Evolutionary conservation across 2,329 filamentous ascomycete species (phyloP).

Genomic region (Acarospora socialis): DNA sequence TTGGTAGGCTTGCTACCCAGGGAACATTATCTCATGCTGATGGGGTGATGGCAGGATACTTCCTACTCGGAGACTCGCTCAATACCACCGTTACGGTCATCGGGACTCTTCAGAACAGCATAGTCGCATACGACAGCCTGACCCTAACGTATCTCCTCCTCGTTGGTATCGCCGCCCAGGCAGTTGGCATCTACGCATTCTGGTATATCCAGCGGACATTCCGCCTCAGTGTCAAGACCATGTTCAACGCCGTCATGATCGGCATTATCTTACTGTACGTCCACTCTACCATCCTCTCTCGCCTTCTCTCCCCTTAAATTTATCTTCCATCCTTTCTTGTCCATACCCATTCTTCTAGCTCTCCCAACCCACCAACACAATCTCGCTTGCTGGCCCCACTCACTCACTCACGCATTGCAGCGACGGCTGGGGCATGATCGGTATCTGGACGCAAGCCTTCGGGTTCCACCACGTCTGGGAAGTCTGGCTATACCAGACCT

Average conservation of each 20-base stretch:
- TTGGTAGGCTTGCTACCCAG: constrained; percentile 27
- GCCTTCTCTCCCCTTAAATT: too few species aligned
- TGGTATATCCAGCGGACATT: constrained; percentile 49
- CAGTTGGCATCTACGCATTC: constrained; percentile 46
- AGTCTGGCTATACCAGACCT: constrained; percentile 37
- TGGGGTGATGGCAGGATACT: constrained; percentile 34
- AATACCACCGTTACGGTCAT: constrained; percentile 59
- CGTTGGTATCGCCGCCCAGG: constrained; percentile 50
- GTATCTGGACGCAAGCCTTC: constrained; percentile 40
- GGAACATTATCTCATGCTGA: constrained; percentile 2
- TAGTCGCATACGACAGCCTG: constrained; percentile 51
- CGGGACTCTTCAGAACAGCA: constrained; percentile 48
- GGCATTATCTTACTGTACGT: constrained; percentile 49
- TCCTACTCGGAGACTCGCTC: constrained; percentile 53
- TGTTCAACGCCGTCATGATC: constrained; percentile 52
- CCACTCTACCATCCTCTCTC: too few species aligned
- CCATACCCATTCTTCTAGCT: too few species aligned
- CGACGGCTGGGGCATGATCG: constrained; percentile 44
- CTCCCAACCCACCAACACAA: too few species aligned
- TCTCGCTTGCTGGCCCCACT: too few species aligned
- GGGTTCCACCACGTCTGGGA: constrained; percentile 42
- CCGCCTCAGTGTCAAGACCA: constrained; percentile 47
- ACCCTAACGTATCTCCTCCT: constrained; percentile 52
- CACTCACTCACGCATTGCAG: too few species aligned
- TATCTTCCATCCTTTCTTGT: too few species aligned